phyloP scores from a whole-genome alignment of 306 rosid species.

The Quercus suber region DNA sequence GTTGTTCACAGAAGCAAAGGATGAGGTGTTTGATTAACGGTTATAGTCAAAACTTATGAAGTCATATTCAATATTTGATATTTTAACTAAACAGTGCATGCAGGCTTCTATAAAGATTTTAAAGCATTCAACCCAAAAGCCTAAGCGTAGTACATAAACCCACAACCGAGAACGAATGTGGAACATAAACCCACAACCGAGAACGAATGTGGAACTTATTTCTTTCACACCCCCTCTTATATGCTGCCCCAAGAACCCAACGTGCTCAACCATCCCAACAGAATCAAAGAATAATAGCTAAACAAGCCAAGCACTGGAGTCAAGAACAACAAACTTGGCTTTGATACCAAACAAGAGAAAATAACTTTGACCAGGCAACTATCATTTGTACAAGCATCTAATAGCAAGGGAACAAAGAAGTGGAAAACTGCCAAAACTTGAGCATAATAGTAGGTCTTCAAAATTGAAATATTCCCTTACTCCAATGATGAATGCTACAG shows the following conservation, averaged over 20 bases:
- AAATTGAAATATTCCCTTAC: not conserved
- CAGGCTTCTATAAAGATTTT: not conserved
- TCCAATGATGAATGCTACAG: not conserved
- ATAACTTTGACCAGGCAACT: not conserved
- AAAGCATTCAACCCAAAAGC: not conserved
- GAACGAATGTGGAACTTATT: not conserved
- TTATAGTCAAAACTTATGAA: not conserved
- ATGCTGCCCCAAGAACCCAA: not conserved
- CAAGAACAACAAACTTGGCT: not conserved
- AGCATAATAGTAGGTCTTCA: not conserved
- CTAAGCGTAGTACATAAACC: not conserved
- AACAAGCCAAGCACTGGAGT: not conserved
- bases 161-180: not conserved
- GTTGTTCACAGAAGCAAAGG: constrained; percentile 21
- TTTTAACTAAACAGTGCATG: not conserved
- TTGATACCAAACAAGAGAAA: not conserved
- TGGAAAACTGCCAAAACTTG: not conserved
- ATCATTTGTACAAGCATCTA: not conserved
- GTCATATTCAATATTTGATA: not conserved
- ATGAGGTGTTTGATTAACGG: constrained; percentile 7
- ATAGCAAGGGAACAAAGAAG: not conserved
- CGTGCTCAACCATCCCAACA: not conserved
- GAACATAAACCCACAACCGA: not conserved
- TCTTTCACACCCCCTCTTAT: not conserved
- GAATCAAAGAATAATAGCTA: not conserved